A percentile compares a stretch with the other conserved stretches of the same genome.
Conservation (phyloP, 176 grass and related monocot species). For the Oryza longistaminata region DNA sequence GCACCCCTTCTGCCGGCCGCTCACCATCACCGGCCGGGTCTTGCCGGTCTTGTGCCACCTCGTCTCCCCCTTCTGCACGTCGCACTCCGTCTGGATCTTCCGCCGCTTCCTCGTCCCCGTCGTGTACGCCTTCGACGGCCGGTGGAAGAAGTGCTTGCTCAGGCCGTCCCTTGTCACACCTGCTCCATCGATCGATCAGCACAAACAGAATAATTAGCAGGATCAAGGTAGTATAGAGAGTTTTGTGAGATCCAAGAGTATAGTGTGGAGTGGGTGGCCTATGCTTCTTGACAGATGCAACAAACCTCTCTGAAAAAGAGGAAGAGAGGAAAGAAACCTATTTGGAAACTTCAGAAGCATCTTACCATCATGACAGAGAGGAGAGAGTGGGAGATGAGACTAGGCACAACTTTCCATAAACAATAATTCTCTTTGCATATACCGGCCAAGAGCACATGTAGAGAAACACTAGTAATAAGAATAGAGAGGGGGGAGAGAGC, state of each 20-base stretch:
- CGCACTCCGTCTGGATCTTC: slow-evolving; percentile 93
- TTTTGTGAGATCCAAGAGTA: slow-evolving; percentile 3
- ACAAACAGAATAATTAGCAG: slow-evolving; percentile 17
- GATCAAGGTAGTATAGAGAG: neutral
- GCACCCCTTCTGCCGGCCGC: slow-evolving; percentile 83
- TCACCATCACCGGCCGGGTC: slow-evolving; percentile 88
- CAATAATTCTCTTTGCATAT: slow-evolving; percentile 77
- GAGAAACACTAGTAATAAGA: slow-evolving; percentile 38
- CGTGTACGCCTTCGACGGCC: slow-evolving; percentile 95
- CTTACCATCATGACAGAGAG: slow-evolving; percentile 65
- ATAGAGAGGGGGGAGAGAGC: slow-evolving; percentile 48
- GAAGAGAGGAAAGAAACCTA: slow-evolving; percentile 59
- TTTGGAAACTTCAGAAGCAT: slow-evolving; percentile 91
- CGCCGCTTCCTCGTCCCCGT: slow-evolving; percentile 95
- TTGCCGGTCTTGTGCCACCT: slow-evolving; percentile 99
- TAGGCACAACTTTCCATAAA: slow-evolving; percentile 71
- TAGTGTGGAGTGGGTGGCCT: slow-evolving; percentile 22
- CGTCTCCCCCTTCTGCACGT: slow-evolving; percentile 79
- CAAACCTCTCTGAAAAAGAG: slow-evolving; percentile 60
- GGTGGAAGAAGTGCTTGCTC: slow-evolving; percentile 99
- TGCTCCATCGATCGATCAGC: slow-evolving; percentile 53
- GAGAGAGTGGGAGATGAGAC: slow-evolving; percentile 46
- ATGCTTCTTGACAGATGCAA: slow-evolving; percentile 80
- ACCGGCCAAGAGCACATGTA: slow-evolving; percentile 53
- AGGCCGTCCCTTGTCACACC: slow-evolving; percentile 97